Base-by-base conservation (phyloP, 495 filamentous ascomycete species). In the Lophiotrema nucula region DNA sequence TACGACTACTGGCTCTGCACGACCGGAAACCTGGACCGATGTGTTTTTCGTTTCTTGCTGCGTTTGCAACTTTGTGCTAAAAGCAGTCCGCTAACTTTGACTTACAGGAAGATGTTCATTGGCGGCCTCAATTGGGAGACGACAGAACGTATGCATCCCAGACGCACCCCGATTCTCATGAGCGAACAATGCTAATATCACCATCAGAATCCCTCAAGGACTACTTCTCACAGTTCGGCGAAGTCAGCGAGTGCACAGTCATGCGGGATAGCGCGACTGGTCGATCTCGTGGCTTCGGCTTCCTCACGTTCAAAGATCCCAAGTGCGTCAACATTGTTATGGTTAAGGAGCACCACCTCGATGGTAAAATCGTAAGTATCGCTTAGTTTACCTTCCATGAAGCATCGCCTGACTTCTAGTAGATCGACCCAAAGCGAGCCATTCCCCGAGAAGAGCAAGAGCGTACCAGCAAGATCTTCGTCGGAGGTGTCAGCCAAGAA, bases 61-160 rank as follows among this genome's bases (percentile, higher is more conserved):
- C n/a, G n/a, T n/a, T n/a, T n/a, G n/a, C n/a, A n/a, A n/a, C n/a
- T n/a, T n/a, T n/a, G n/a, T n/a, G n/a, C n/a, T n/a, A n/a, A n/a
- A n/a, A n/a, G n/a, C n/a, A n/a, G n/a, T n/a, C n/a, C n/a, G 31
- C 31, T 35, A 35, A 35, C 15, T 35, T 35, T 35, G 31, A 8
- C 15, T 49, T 67, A 50, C 72, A 98, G 93, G 65, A 98, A 98
- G 76, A 98, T 98, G 93, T 98, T 98, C 66, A 98, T 98, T 76
- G 93, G 93, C 65, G 93, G 93, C 16, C 77, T 98, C 62, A 98
- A 98, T 70, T 98, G 93, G 93, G 93, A 98, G 73, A 98, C 93
- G 24, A 97, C 93, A 45, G 93, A 98, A 75, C 87, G 93, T 98
- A 88, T 79, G 88, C 28, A 10, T 26, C 18, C 41, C n/a, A 48